phyloP scores from a whole-genome alignment of 805 yeast species.

The Wickerhamomyces bovis region DNA sequence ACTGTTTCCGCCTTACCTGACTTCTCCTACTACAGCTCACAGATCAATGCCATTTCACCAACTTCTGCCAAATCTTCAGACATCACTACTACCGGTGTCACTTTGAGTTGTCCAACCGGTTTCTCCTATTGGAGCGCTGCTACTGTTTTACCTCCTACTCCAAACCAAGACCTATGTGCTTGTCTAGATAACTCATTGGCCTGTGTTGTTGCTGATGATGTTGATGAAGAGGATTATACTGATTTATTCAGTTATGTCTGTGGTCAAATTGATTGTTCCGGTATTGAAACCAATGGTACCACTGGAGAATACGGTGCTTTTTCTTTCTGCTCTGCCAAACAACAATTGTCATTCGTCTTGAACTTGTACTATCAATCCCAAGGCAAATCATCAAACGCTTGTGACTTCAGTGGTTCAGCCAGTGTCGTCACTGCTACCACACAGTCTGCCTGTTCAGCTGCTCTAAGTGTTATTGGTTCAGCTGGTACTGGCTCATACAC shows the following conservation, averaged over 20 bases:
- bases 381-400: conserved; percentile 40
- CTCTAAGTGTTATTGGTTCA: conserved; percentile 59
- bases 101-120: conserved; percentile 58
- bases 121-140: conserved; percentile 57
- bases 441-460: conserved; percentile 49
- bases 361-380: conserved; percentile 55
- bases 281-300: conserved; percentile 56
- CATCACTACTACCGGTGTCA: conserved; percentile 35
- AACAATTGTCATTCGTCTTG: conserved; percentile 57
- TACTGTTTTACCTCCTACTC: conserved; percentile 73
- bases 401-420: conserved; percentile 69
- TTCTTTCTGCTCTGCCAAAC: conserved; percentile 66
- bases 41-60: conserved; percentile 52
- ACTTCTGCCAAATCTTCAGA: conserved; percentile 36
- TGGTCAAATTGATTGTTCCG: conserved; percentile 59
- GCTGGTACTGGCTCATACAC: conserved; percentile 59
- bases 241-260: conserved; percentile 56
- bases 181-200: conserved; percentile 50
- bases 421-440: conserved; percentile 41
- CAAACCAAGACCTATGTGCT: conserved; percentile 55
- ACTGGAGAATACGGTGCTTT: conserved; percentile 65
- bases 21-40: conserved; percentile 54
- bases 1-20: conserved; percentile 57
- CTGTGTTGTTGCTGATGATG: conserved; percentile 57
- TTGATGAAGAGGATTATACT: conserved; percentile 50